These are phyloP conservation scores for Helicocarpus griseus DNA, from an alignment of 2,329 filamentous ascomycete species.

Conservation along the genomic window DNA sequence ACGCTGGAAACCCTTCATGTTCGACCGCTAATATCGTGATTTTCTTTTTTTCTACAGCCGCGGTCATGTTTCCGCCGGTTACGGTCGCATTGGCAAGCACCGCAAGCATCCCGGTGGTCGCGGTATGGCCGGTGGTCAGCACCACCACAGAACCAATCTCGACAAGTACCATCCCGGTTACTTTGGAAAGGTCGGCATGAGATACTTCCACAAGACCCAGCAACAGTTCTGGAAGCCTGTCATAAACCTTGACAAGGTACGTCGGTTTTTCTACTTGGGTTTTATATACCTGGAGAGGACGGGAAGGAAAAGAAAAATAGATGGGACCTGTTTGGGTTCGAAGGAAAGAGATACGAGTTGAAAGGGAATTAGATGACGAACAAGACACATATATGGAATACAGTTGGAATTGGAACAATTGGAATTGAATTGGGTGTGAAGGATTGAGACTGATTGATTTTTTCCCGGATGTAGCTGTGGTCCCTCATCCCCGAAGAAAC, in stretches of 20 bases:
- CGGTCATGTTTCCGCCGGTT: slow-evolving; percentile 96
- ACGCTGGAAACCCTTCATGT: neutral
- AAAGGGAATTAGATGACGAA: neutral
- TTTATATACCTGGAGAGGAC: neutral
- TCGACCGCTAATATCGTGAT: neutral
- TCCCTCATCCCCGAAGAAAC: slow-evolving; percentile 86
- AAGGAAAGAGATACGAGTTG: slow-evolving; percentile 1
- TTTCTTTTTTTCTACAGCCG: slow-evolving; percentile 46
- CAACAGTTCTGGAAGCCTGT: slow-evolving; percentile 98
- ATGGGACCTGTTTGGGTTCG: neutral
- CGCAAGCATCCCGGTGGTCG: slow-evolving; percentile 76
- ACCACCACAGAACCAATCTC: slow-evolving; percentile 92
- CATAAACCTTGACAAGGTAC: slow-evolving; percentile 97
- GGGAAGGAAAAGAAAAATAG: neutral
- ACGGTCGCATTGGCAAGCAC: slow-evolving; percentile 98
- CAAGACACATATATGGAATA: slow-evolving; percentile 4
- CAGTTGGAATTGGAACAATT: neutral
- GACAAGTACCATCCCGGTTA: slow-evolving; percentile 97
- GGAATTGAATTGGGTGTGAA: no score
- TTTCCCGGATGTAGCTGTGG: slow-evolving; percentile 59
- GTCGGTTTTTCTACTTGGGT: slow-evolving; percentile 17
- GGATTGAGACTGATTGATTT: neutral
- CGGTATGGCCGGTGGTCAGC: slow-evolving; percentile 95
- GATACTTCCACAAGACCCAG: slow-evolving; percentile 91
- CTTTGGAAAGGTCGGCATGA: slow-evolving; percentile 96